phyloP scores from a whole-genome alignment of 179 eudicot species.

The Corrigiola litoralis region DNA sequence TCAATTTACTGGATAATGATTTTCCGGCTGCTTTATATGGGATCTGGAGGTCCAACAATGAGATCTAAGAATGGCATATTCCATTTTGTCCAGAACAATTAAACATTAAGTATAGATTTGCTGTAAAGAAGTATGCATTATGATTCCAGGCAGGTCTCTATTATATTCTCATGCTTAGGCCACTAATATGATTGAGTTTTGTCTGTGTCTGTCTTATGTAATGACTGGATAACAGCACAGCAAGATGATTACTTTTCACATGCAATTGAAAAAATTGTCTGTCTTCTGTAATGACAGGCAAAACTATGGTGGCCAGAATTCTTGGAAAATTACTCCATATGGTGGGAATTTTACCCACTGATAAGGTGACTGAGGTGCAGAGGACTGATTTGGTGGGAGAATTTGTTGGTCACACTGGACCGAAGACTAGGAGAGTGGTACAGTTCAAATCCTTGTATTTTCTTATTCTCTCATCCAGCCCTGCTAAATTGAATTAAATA shows the following conservation, averaged over 20 bases:
- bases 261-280: not conserved
- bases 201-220: not conserved
- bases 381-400: constrained; percentile 97
- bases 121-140: constrained; percentile 10
- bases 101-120: not conserved
- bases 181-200: not conserved
- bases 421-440: constrained; percentile 92
- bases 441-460: not conserved
- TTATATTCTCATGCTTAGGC: not conserved
- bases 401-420: constrained; percentile 97
- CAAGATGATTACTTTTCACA: not conserved
- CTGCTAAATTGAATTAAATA: not conserved
- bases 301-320: constrained; percentile 92
- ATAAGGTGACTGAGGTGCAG: constrained; percentile 92
- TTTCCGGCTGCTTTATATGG: not conserved
- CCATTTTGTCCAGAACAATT: not conserved
- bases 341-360: constrained; percentile 91
- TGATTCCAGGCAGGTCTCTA: not conserved
- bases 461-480: not conserved
- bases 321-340: constrained; percentile 88
- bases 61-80: not conserved
- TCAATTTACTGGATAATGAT: not conserved
- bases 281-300: constrained; percentile 43
- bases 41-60: not conserved
- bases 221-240: not conserved